Evolutionary conservation across 495 filamentous ascomycete genomes (phyloP).

Genomic region (Chaetomium cochliodes): DNA sequence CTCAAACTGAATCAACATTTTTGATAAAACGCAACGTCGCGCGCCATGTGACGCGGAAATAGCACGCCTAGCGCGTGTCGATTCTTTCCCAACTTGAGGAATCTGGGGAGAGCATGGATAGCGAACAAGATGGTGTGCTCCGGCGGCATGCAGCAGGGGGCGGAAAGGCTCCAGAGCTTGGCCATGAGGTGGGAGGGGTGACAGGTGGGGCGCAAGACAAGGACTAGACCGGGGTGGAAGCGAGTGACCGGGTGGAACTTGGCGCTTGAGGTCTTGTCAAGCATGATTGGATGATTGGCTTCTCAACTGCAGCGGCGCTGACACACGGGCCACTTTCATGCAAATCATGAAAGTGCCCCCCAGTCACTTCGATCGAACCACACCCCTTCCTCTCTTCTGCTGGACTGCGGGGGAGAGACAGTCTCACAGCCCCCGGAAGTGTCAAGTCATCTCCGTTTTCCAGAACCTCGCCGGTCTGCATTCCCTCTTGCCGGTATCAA

Average conservation of each 20-base stretch:
- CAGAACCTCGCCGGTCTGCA: too few relatives aligned
- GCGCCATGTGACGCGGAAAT: constrained; percentile 32
- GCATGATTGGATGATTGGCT: constrained; percentile 13
- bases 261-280: background rate
- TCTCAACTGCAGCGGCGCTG: constrained; percentile 27
- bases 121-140: constrained; percentile 33
- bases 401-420: background rate
- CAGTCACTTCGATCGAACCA: background rate
- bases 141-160: constrained; percentile 16
- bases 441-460: background rate
- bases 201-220: constrained; percentile 23
- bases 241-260: constrained; percentile 9
- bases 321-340: constrained; percentile 32
- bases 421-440: background rate
- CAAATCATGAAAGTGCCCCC: constrained; percentile 26
- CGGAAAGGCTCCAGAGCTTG: constrained; percentile 24
- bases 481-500: too few relatives aligned
- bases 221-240: constrained; percentile 19
- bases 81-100: constrained; percentile 14
- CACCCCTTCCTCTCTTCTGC: constrained; percentile 5
- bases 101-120: constrained; percentile 29
- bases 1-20: background rate
- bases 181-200: constrained; percentile 22
- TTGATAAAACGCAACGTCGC: constrained; percentile 21
- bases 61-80: constrained; percentile 21